phyloP scores from a whole-genome alignment of 179 eudicot species.

The Nepenthes alata region DNA sequence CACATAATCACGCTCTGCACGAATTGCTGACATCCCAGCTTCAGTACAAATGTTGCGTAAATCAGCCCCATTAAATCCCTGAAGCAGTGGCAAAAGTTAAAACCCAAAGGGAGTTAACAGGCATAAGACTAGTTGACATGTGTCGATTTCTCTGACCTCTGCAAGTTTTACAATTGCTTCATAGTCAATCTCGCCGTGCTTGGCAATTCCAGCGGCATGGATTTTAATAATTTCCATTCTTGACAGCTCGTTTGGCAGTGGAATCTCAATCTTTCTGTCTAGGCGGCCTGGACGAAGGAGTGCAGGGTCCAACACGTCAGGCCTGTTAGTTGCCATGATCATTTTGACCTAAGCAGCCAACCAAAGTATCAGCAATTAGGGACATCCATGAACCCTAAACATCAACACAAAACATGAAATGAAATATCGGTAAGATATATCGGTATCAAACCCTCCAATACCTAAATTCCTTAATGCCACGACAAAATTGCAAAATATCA shows the following conservation, averaged over 20 bases:
- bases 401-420: no score
- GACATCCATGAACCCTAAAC: no score
- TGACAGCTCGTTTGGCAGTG: constrained; percentile 96
- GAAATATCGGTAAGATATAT: no score
- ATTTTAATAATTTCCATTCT: constrained; percentile 90
- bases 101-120: not conserved
- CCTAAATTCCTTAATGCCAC: no score
- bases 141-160: constrained; percentile 39
- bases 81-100: constrained; percentile 1
- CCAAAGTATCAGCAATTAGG: not conserved
- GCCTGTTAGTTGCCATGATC: constrained; percentile 99
- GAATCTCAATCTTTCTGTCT: constrained; percentile 95
- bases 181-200: constrained; percentile 98
- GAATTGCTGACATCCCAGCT: constrained; percentile 90
- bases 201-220: constrained; percentile 98
- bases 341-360: constrained; percentile 60
- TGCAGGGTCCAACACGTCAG: constrained; percentile 98
- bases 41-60: constrained; percentile 89
- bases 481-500: no score
- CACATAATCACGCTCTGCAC: constrained; percentile 93
- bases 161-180: constrained; percentile 97
- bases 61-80: constrained; percentile 96
- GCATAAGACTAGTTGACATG: not conserved
- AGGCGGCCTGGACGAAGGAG: constrained; percentile 98
- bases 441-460: no score